Percentiles rank a stretch among this genome's conserved stretches.
Evolutionary conservation across 1,139 yeast species (phyloP).

Genomic region (Candida smagusa): DNA sequence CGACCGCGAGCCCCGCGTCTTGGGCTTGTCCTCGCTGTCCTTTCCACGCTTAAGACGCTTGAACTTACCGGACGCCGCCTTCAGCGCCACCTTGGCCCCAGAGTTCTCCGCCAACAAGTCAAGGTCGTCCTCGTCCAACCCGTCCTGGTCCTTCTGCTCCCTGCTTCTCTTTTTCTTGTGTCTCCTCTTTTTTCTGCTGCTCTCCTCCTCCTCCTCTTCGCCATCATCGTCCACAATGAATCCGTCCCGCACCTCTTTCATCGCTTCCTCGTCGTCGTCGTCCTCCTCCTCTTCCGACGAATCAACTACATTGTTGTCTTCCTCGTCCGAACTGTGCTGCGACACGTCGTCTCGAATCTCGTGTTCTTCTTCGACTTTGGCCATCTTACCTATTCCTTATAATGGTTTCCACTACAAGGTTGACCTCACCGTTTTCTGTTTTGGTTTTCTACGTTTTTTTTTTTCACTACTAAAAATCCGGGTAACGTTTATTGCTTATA

Average conservation of each 20-base stretch:
- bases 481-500: slow-evolving; percentile 17
- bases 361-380: slow-evolving; percentile 29
- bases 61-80: slow-evolving; percentile 44
- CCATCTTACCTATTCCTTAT: slow-evolving; percentile 10
- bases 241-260: slow-evolving; percentile 77
- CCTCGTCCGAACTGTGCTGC: slow-evolving; percentile 33
- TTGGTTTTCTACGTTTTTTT: slow-evolving; percentile 5
- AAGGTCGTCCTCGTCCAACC: slow-evolving; percentile 90
- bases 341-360: slow-evolving; percentile 35
- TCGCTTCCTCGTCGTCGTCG: slow-evolving; percentile 75
- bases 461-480: slow-evolving; percentile 5
- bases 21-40: slow-evolving; percentile 25
- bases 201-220: slow-evolving; percentile 46
- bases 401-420: background rate
- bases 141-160: slow-evolving; percentile 52
- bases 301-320: slow-evolving; percentile 48
- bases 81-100: slow-evolving; percentile 51
- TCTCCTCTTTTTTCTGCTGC: slow-evolving; percentile 25
- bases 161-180: slow-evolving; percentile 29
- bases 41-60: slow-evolving; percentile 79
- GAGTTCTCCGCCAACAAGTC: slow-evolving; percentile 88
- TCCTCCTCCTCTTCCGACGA: slow-evolving; percentile 76
- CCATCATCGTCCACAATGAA: slow-evolving; percentile 93
- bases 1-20: slow-evolving; percentile 12
- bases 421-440: slow-evolving; percentile 5